These are phyloP conservation scores for Hibiscus syriacus DNA, from an alignment of 345 rosid species.

Conservation along the genomic window DNA sequence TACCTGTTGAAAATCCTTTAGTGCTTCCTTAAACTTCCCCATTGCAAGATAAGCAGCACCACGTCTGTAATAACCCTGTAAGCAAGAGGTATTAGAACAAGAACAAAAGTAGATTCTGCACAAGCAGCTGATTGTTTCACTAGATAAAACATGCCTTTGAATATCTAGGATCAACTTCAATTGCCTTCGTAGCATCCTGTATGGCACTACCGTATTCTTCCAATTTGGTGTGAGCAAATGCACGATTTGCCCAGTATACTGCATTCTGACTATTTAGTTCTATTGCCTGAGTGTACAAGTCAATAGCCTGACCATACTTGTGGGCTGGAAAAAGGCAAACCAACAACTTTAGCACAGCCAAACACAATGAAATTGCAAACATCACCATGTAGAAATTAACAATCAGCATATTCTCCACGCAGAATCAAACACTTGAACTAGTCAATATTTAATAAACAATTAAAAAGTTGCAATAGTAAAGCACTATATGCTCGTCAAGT, in stretches of 20 bases:
- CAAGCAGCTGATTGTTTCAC: not conserved
- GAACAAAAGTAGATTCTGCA: not conserved
- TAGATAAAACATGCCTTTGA: constrained; percentile 50
- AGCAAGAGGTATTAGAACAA: constrained; percentile 19
- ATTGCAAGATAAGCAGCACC: constrained; percentile 95
- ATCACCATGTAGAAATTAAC: not conserved
- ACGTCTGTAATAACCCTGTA: constrained; percentile 89
- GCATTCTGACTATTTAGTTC: constrained; percentile 57
- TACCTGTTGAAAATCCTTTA: constrained; percentile 96
- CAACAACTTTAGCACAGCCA: not conserved
- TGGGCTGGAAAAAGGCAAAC: constrained; percentile 36
- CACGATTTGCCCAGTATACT: constrained; percentile 96
- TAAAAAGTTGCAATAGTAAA: not conserved
- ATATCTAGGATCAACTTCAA: constrained; percentile 77
- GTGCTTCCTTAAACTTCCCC: constrained; percentile 95
- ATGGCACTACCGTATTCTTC: constrained; percentile 99
- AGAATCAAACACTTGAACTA: not conserved
- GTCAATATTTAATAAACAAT: not conserved
- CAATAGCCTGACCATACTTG: constrained; percentile 74
- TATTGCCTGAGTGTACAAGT: constrained; percentile 76
- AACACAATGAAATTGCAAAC: not conserved
- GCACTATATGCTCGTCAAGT: not conserved
- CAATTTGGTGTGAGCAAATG: constrained; percentile 83
- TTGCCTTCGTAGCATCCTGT: constrained; percentile 86
- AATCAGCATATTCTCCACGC: not conserved